A percentile compares a stretch with the other conserved stretches of the same genome.
Conservation (phyloP, 768 basidiomycete genomes). For the Rhodosporidiobolus odoratus region DNA sequence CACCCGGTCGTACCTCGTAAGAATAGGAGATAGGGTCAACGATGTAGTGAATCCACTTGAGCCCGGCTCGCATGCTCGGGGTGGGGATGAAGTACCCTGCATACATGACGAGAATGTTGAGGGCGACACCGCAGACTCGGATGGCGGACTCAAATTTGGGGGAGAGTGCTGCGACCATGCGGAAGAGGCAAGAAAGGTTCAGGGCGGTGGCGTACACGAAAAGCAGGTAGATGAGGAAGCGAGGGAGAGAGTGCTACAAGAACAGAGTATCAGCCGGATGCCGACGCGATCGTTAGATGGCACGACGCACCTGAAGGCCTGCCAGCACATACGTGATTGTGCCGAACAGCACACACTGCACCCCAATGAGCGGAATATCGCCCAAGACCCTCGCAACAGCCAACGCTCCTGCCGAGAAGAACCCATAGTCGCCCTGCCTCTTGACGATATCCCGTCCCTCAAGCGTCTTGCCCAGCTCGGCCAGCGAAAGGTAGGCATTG, state of each 20-base stretch:
- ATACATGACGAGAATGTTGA: slow-evolving; percentile 39
- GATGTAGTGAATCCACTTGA: slow-evolving; percentile 38
- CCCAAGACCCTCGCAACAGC: slow-evolving; percentile 46
- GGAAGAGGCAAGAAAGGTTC: slow-evolving; percentile 38
- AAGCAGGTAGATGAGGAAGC: slow-evolving; percentile 29
- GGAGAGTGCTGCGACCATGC: slow-evolving; percentile 35
- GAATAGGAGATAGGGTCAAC: slow-evolving; percentile 42
- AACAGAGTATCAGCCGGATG: neutral
- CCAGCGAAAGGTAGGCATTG: slow-evolving; percentile 58
- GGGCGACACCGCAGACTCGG: slow-evolving; percentile 35
- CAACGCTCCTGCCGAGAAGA: slow-evolving; percentile 51
- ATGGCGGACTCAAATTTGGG: slow-evolving; percentile 36
- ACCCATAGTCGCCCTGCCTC: slow-evolving; percentile 50
- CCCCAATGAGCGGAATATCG: slow-evolving; percentile 47
- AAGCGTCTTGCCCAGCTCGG: slow-evolving; percentile 59
- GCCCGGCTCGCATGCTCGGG: slow-evolving; percentile 36
- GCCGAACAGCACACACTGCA: slow-evolving; percentile 45
- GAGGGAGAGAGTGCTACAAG: slow-evolving; percentile 10
- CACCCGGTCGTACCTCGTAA: slow-evolving; percentile 35
- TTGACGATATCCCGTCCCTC: slow-evolving; percentile 63
- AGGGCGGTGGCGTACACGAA: slow-evolving; percentile 39
- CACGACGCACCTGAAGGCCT: slow-evolving; percentile 44
- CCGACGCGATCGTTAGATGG: neutral
- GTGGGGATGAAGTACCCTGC: slow-evolving; percentile 40
- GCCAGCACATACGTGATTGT: slow-evolving; percentile 51